Percentiles rank a stretch among this genome's conserved stretches.
Evolutionary conservation across 805 yeast genomes (phyloP).

Genomic region (Spathaspora passalidarum): DNA sequence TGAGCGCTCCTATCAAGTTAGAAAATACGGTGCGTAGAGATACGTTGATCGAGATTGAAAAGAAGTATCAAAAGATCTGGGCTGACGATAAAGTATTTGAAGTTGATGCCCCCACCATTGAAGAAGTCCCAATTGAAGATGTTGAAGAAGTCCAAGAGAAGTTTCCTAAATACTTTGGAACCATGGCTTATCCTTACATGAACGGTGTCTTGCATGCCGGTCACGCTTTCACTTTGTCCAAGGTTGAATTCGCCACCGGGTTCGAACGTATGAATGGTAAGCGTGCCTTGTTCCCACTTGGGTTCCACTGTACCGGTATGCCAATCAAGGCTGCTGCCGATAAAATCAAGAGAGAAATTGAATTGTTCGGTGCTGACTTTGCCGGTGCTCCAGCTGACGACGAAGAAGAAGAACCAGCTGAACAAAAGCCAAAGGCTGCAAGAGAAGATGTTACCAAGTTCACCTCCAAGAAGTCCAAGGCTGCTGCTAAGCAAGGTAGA

Average conservation of each 20-base stretch:
- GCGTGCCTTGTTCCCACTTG: slow-evolving; percentile 89
- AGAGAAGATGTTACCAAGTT: slow-evolving; percentile 86
- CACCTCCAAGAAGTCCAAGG: slow-evolving; percentile 90
- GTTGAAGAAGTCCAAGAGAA: slow-evolving; percentile 70
- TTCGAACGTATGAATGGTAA: slow-evolving; percentile 94
- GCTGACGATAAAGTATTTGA: slow-evolving; percentile 82
- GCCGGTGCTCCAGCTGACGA: slow-evolving; percentile 62
- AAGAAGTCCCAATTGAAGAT: slow-evolving; percentile 48
- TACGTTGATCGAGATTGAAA: slow-evolving; percentile 82
- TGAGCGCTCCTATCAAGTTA: slow-evolving; percentile 41
- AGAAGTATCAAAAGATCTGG: slow-evolving; percentile 86
- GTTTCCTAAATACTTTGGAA: slow-evolving; percentile 83
- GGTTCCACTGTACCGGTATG: slow-evolving; percentile 99
- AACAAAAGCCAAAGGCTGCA: slow-evolving; percentile 22
- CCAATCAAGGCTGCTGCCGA: slow-evolving; percentile 96
- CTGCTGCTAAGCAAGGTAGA: slow-evolving; percentile 89
- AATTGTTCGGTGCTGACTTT: slow-evolving; percentile 82
- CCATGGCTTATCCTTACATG: slow-evolving; percentile 99
- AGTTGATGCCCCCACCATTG: slow-evolving; percentile 78
- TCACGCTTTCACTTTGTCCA: slow-evolving; percentile 91
- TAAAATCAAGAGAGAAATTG: slow-evolving; percentile 88
- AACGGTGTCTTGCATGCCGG: slow-evolving; percentile 98
- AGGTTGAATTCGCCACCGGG: slow-evolving; percentile 88
- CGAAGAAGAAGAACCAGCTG: slow-evolving; percentile 20
- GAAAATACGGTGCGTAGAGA: slow-evolving; percentile 91